phyloP scores from a whole-genome alignment of 1,284 basidiomycete species.

The Ustilago loliicola region DNA sequence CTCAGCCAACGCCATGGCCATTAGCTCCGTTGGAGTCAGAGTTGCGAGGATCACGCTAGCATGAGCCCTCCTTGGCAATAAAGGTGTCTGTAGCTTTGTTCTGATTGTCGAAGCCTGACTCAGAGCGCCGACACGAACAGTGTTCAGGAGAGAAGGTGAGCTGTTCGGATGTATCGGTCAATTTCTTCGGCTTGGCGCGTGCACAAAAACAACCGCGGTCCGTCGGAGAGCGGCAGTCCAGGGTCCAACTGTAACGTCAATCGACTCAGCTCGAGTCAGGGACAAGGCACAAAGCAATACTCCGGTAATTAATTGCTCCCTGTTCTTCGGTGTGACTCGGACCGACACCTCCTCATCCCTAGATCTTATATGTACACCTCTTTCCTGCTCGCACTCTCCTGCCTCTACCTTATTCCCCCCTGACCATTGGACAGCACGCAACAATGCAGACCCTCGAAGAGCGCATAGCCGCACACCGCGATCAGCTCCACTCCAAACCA shows the following conservation, averaged over 20 bases:
- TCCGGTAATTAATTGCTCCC: too few species aligned
- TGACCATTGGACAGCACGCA: neutral
- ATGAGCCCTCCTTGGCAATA: too few species aligned
- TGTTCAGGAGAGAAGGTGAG: neutral
- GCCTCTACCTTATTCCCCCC: neutral
- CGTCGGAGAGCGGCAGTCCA: slow-evolving; percentile 2
- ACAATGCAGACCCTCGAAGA: slow-evolving; percentile 16
- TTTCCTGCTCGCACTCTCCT: neutral
- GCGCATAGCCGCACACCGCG: slow-evolving; percentile 22
- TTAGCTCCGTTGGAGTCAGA: neutral
- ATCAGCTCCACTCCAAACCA: slow-evolving; percentile 16
- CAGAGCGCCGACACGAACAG: neutral
- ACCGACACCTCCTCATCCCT: neutral
- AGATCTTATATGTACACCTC: neutral
- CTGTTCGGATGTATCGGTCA: slow-evolving; percentile 11
- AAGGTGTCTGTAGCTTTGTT: too few species aligned
- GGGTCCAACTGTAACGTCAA: neutral
- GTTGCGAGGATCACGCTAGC: too few species aligned
- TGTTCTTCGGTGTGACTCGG: slow-evolving; percentile 12
- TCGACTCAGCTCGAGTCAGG: neutral
- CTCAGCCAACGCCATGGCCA: neutral
- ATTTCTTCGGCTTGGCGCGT: slow-evolving; percentile 10
- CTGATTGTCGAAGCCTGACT: too few species aligned
- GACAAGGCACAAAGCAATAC: too few species aligned
- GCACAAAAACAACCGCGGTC: slow-evolving; percentile 1